Evolutionary conservation across 1,284 basidiomycete species (phyloP).

Genomic region (Leccinum solheimii): DNA sequence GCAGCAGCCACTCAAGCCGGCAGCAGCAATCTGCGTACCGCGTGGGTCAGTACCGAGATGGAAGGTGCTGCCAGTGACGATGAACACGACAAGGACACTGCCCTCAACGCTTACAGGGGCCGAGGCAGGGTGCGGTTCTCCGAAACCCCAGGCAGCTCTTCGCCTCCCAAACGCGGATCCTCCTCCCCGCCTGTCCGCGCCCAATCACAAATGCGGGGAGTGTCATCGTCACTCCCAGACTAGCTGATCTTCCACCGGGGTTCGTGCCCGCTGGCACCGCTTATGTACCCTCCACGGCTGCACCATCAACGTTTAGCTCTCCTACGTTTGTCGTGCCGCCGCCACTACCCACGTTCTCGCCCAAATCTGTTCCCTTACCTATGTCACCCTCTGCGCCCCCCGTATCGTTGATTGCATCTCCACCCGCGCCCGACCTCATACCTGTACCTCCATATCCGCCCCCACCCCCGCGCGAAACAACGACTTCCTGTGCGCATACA

Average conservation of each 20-base stretch:
- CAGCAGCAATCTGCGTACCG: slow-evolving; percentile 13
- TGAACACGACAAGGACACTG: slow-evolving; percentile 20
- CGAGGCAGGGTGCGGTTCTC: slow-evolving; percentile 22
- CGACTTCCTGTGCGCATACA: too few species aligned
- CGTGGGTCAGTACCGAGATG: slow-evolving; percentile 35
- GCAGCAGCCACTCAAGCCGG: not conserved
- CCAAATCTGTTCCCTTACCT: slow-evolving; percentile 18
- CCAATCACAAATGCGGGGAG: not conserved
- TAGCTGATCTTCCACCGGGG: slow-evolving; percentile 27
- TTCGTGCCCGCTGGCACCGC: slow-evolving; percentile 25
- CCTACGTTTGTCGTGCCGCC: slow-evolving; percentile 20
- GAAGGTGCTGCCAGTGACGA: slow-evolving; percentile 24
- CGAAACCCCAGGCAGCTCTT: slow-evolving; percentile 5
- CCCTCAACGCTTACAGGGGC: slow-evolving; percentile 8
- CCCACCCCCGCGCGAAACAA: slow-evolving; percentile 29
- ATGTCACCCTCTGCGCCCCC: slow-evolving; percentile 4
- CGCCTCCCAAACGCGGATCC: slow-evolving; percentile 16
- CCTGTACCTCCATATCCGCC: slow-evolving; percentile 28
- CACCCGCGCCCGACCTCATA: slow-evolving; percentile 9
- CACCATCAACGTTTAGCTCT: slow-evolving; percentile 10
- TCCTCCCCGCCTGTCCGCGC: slow-evolving; percentile 15
- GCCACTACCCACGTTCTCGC: slow-evolving; percentile 12
- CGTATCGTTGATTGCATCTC: not conserved
- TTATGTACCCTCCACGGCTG: slow-evolving; percentile 4
- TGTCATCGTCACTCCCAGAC: slow-evolving; percentile 12